Percentiles rank a stretch among this genome's conserved stretches.
phyloP scores from a whole-genome alignment of 768 basidiomycete species.

The Hemileccinum rubropunctum region DNA sequence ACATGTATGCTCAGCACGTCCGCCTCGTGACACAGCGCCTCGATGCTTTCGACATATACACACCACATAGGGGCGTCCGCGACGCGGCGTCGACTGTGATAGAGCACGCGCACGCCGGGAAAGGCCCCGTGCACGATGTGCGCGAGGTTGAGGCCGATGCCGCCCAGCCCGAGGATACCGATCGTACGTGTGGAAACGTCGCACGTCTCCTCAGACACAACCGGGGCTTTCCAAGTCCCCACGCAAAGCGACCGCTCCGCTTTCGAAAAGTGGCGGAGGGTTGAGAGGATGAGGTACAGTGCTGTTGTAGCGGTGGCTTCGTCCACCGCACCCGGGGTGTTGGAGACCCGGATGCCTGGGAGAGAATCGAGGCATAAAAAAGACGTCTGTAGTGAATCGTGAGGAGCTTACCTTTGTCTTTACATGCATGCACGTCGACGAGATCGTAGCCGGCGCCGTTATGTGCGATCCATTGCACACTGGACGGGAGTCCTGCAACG shows the following conservation, averaged over 20 bases:
- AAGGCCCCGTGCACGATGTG: conserved; percentile 75
- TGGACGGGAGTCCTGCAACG: conserved; percentile 56
- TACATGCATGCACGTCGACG: conserved; percentile 73
- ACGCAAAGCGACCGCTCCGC: conserved; percentile 54
- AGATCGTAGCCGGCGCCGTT: conserved; percentile 89
- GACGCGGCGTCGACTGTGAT: conserved; percentile 63
- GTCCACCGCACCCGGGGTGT: conserved; percentile 88
- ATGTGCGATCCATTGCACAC: conserved; percentile 80
- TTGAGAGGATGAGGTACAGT: conserved; percentile 76
- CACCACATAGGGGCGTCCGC: conserved; percentile 66
- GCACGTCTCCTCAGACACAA: conserved; percentile 48
- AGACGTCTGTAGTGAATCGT: conserved; percentile 1
- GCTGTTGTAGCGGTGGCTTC: conserved; percentile 90
- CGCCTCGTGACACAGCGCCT: conserved; percentile 61
- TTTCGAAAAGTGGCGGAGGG: conserved; percentile 68
- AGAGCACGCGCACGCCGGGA: conserved; percentile 81
- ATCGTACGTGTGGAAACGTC: conserved; percentile 73
- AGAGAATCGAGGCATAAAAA: background rate
- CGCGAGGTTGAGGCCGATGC: conserved; percentile 70
- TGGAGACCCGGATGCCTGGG: conserved; percentile 72
- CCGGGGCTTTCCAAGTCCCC: conserved; percentile 58
- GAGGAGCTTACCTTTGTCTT: conserved; percentile 57
- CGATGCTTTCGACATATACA: conserved; percentile 68
- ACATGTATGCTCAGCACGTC: conserved; percentile 89
- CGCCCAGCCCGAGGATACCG: conserved; percentile 73